Evolutionary conservation across 371 early-diverging fungal species (phyloP).

Genomic region (Thermomucor indicae-seudaticae): DNA sequence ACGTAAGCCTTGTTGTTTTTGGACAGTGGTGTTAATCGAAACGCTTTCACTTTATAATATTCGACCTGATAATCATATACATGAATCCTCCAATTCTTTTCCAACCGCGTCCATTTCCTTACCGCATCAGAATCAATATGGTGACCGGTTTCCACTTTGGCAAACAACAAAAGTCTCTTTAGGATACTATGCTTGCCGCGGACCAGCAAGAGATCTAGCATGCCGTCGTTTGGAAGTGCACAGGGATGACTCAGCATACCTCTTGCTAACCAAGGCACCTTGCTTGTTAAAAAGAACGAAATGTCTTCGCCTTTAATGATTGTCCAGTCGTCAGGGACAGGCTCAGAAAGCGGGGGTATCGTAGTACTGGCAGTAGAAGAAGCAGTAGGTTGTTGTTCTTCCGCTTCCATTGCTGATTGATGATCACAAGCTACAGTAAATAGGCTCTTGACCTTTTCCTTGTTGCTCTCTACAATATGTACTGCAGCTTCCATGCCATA

Average conservation of each 20-base stretch:
- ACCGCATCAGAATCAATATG: slow-evolving; percentile 47
- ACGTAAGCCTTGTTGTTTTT: slow-evolving; percentile 41
- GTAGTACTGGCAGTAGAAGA: slow-evolving; percentile 3
- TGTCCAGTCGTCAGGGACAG: slow-evolving; percentile 50
- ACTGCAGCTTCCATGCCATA: slow-evolving; percentile 46
- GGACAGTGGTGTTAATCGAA: slow-evolving; percentile 47
- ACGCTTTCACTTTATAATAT: slow-evolving; percentile 60
- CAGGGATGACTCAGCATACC: slow-evolving; percentile 54
- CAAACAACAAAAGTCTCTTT: slow-evolving; percentile 37
- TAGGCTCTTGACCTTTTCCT: slow-evolving; percentile 35
- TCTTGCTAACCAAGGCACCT: slow-evolving; percentile 51
- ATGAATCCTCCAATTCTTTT: background rate
- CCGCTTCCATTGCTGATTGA: no score
- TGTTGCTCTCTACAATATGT: slow-evolving; percentile 44
- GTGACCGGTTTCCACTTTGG: slow-evolving; percentile 47
- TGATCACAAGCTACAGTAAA: no score
- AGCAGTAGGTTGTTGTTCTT: background rate
- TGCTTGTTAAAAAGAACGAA: slow-evolving; percentile 47
- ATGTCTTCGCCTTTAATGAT: slow-evolving; percentile 42
- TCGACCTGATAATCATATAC: slow-evolving; percentile 45
- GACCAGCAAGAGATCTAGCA: slow-evolving; percentile 51
- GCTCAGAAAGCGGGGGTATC: slow-evolving; percentile 31
- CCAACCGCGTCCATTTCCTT: background rate
- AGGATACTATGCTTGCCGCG: slow-evolving; percentile 25
- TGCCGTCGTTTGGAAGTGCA: slow-evolving; percentile 55